Conservation (phyloP, 257 asterid species). For the Solanum acaule region DNA sequence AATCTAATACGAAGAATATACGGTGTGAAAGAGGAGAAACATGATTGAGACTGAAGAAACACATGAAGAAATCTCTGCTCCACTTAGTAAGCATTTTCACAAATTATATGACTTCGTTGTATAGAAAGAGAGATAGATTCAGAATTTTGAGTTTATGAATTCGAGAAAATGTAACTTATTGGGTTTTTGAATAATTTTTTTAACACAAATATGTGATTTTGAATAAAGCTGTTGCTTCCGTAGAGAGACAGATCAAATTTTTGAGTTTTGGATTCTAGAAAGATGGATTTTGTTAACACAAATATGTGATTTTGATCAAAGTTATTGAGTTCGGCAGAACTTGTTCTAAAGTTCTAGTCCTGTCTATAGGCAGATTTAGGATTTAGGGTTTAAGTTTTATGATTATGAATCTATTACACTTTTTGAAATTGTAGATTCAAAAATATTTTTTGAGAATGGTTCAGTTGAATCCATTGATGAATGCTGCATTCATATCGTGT, state of each 20-base stretch:
- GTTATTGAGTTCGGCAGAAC: not conserved
- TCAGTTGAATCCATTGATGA: not conserved
- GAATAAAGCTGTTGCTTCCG: not conserved
- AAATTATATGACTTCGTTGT: not conserved
- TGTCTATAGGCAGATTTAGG: not conserved
- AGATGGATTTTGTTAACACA: not conserved
- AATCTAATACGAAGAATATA: not conserved
- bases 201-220: not conserved
- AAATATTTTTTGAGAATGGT: not conserved
- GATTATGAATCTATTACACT: not conserved
- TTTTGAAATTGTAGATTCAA: not conserved
- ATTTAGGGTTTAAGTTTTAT: not conserved
- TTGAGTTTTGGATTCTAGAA: not conserved
- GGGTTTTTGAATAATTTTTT: not conserved
- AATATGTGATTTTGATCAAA: not conserved
- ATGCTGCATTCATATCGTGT: not conserved
- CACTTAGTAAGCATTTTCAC: not conserved
- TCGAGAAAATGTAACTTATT: not conserved
- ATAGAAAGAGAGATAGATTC: not conserved
- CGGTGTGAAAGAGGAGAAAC: not conserved
- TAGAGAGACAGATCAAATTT: not conserved
- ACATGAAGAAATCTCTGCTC: not conserved
- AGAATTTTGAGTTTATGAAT: not conserved
- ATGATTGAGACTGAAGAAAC: slow-evolving; percentile 1
- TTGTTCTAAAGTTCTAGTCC: not conserved